Evolutionary conservation across 176 grass and related monocot genomes (phyloP).

Genomic region (Eremochloa ophiuroides): DNA sequence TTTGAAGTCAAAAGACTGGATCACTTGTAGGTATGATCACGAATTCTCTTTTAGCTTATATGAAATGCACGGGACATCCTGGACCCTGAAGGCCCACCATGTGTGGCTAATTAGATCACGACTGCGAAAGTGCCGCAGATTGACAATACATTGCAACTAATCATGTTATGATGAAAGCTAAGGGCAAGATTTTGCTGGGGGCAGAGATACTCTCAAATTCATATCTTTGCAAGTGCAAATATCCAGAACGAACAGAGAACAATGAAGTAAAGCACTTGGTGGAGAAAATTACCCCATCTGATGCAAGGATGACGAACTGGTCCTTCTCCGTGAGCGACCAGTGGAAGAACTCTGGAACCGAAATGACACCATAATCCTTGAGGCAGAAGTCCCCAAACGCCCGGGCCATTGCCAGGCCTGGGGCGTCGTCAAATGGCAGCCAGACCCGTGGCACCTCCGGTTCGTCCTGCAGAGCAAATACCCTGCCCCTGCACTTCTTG

Average conservation of each 20-base stretch:
- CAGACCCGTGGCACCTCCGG: slow-evolving; percentile 96
- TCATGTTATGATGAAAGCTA: slow-evolving; percentile 18
- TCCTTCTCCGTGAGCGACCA: slow-evolving; percentile 71
- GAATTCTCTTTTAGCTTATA: slow-evolving; percentile 27
- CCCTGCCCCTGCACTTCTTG: slow-evolving; percentile 89
- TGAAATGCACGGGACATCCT: slow-evolving; percentile 20
- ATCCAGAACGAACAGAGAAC: background rate
- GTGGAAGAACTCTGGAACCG: slow-evolving; percentile 93
- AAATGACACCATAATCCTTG: slow-evolving; percentile 98
- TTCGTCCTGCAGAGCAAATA: slow-evolving; percentile 94
- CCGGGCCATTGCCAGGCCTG: slow-evolving; percentile 86
- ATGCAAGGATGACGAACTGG: slow-evolving; percentile 92
- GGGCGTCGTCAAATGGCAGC: slow-evolving; percentile 91
- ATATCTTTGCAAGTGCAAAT: slow-evolving; percentile 20
- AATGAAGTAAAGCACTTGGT: background rate
- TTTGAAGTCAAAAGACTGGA: slow-evolving; percentile 43
- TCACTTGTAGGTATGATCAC: slow-evolving; percentile 24
- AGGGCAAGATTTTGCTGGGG: slow-evolving; percentile 30
- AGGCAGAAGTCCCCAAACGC: slow-evolving; percentile 97
- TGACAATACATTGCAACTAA: slow-evolving; percentile 52
- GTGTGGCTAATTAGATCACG: slow-evolving; percentile 35
- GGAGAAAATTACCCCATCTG: slow-evolving; percentile 73
- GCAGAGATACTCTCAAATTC: background rate
- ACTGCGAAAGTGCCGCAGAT: slow-evolving; percentile 40
- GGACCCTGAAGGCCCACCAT: slow-evolving; percentile 40